These are phyloP conservation scores for Euphorbia lathyris DNA, from an alignment of 345 rosid species.

Conservation along the genomic window DNA sequence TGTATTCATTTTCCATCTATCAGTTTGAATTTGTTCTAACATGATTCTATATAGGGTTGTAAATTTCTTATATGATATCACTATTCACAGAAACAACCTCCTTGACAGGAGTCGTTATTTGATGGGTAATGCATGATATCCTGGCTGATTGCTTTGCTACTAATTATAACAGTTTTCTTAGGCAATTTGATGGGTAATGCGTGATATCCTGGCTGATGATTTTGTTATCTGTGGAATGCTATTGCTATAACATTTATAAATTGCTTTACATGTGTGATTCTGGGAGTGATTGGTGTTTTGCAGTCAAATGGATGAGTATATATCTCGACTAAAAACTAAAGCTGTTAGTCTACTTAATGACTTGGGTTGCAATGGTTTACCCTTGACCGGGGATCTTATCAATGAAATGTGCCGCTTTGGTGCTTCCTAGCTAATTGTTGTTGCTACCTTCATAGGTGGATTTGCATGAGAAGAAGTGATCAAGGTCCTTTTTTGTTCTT, in stretches of 20 bases:
- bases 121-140: too few species aligned
- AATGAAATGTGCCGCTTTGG: constrained; percentile 95
- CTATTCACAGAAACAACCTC: too few species aligned
- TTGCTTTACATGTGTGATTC: not conserved
- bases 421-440: constrained; percentile 91
- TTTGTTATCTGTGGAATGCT: not conserved
- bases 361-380: constrained; percentile 78
- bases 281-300: constrained; percentile 4
- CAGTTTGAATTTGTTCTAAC: constrained; percentile 10
- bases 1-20: too few species aligned
- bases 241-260: not conserved
- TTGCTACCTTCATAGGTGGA: constrained; percentile 91
- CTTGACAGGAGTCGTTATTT: too few species aligned
- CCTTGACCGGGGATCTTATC: constrained; percentile 84
- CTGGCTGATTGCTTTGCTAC: constrained; percentile 82
- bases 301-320: constrained; percentile 88
- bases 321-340: constrained; percentile 69
- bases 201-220: not conserved
- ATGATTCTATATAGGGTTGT: too few species aligned
- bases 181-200: constrained; percentile 86
- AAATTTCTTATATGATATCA: too few species aligned
- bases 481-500: constrained; percentile 46
- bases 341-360: constrained; percentile 67
- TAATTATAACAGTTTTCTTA: constrained; percentile 87
- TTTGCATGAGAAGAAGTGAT: constrained; percentile 91